phyloP scores from a whole-genome alignment of 768 basidiomycete species.

The Hemileccinum impolitum region DNA sequence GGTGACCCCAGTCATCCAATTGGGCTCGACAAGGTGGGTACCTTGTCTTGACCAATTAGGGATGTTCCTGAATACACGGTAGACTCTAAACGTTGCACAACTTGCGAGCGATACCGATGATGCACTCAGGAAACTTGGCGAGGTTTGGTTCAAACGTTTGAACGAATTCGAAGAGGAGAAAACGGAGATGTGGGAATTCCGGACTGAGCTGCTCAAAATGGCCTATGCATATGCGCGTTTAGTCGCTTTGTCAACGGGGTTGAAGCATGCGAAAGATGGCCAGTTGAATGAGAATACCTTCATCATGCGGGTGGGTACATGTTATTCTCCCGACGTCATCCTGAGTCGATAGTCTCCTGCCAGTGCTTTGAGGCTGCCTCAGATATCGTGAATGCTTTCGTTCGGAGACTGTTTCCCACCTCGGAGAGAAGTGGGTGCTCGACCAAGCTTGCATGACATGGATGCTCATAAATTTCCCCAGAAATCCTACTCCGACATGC shows the following conservation, averaged over 20 bases:
- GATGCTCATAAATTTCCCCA: constrained; percentile 21
- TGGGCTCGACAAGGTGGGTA: constrained; percentile 65
- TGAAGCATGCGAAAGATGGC: constrained; percentile 67
- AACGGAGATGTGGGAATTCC: constrained; percentile 51
- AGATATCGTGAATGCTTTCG: constrained; percentile 60
- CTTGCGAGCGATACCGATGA: constrained; percentile 70
- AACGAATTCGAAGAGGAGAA: constrained; percentile 53
- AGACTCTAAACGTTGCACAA: constrained; percentile 63
- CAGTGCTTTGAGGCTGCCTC: constrained; percentile 68
- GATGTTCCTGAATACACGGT: constrained; percentile 2
- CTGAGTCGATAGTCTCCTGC: neutral
- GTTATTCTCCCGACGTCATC: neutral
- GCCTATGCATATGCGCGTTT: constrained; percentile 70
- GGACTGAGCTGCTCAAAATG: constrained; percentile 57
- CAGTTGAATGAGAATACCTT: constrained; percentile 61
- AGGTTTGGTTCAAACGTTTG: constrained; percentile 52
- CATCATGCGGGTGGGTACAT: constrained; percentile 54
- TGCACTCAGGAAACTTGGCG: constrained; percentile 51
- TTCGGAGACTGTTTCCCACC: constrained; percentile 52
- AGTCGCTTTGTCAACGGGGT: constrained; percentile 67
- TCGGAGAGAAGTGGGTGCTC: constrained; percentile 47
- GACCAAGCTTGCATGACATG: neutral
- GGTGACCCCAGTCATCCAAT: constrained; percentile 72
- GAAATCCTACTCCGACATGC: constrained; percentile 64
- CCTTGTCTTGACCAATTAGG: neutral